Conservation (phyloP, 805 yeast genomes). For the Peterozyma toletana region DNA sequence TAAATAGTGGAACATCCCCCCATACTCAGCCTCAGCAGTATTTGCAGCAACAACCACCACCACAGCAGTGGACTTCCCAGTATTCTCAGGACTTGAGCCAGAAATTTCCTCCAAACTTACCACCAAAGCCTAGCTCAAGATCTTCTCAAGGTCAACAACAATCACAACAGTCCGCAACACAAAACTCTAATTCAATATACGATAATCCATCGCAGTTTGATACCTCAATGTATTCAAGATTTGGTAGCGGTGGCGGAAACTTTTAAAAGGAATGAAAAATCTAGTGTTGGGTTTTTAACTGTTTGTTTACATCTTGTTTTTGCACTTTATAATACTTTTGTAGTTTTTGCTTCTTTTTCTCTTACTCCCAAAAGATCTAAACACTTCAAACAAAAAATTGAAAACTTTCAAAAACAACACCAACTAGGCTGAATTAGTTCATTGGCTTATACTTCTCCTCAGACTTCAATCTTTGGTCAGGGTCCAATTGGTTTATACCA, state of each 20-base stretch:
- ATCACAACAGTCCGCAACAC: conserved; percentile 12
- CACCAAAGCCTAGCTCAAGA: conserved; percentile 8
- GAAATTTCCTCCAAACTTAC: not conserved
- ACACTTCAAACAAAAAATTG: too few relatives aligned
- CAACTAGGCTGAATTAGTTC: too few relatives aligned
- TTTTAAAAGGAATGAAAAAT: too few relatives aligned
- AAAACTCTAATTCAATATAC: conserved; percentile 19
- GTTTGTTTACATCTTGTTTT: too few relatives aligned
- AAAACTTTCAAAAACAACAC: too few relatives aligned
- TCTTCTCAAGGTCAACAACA: conserved; percentile 15
- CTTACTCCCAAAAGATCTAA: too few relatives aligned
- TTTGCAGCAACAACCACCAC: not conserved
- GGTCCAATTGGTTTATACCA: conserved; percentile 71
- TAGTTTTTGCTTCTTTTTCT: too few relatives aligned
- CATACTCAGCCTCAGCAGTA: not conserved
- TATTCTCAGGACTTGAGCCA: not conserved
- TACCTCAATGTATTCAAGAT: conserved; percentile 35
- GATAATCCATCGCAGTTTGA: conserved; percentile 44
- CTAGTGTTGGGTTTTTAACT: too few relatives aligned
- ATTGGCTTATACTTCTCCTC: conserved; percentile 56
- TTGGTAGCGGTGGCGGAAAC: conserved; percentile 3
- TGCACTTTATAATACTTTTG: too few relatives aligned
- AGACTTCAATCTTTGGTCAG: conserved; percentile 47
- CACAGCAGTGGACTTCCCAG: not conserved
- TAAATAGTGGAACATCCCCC: not conserved